Evolutionary conservation across 2,329 filamentous ascomycete species (phyloP).

Genomic region (Orbilia blumenaviensis): DNA sequence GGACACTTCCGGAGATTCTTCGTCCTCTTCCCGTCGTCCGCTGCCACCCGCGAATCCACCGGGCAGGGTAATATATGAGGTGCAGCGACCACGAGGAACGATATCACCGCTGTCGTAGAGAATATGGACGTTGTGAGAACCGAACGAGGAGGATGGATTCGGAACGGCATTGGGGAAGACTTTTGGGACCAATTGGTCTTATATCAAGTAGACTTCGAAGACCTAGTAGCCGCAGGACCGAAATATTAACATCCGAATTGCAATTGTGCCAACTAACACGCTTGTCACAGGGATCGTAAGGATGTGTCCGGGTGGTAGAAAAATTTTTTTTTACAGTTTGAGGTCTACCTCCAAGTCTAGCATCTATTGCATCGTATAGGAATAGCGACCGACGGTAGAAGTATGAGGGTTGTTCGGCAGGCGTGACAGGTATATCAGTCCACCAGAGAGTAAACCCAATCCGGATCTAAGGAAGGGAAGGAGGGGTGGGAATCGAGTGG

Average conservation of each 20-base stretch:
- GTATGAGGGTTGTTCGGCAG: not conserved
- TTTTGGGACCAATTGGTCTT: slow-evolving; percentile 5
- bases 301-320: not conserved
- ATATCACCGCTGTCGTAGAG: slow-evolving; percentile 86
- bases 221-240: not conserved
- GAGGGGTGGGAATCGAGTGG: slow-evolving; percentile 6
- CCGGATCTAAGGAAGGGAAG: not conserved
- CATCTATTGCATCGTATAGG: slow-evolving; percentile 32
- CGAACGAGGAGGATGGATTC: slow-evolving; percentile 87
- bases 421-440: not conserved
- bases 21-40: slow-evolving; percentile 61
- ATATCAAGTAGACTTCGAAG: not conserved
- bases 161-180: slow-evolving; percentile 65
- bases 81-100: slow-evolving; percentile 89
- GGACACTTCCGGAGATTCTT: slow-evolving; percentile 79
- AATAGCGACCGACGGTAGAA: slow-evolving; percentile 13
- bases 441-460: not conserved
- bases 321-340: slow-evolving; percentile 34
- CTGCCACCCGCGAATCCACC: slow-evolving; percentile 63
- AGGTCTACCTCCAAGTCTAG: slow-evolving; percentile 32
- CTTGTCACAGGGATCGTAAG: not conserved
- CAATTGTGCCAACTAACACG: not conserved
- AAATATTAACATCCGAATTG: slow-evolving; percentile 29
- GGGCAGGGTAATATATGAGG: slow-evolving; percentile 93
- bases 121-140: slow-evolving; percentile 94